Percentiles rank a stretch among this genome's conserved stretches.
These are phyloP conservation scores for Torrubiellomyces zombiae DNA, from an alignment of 2,329 filamentous ascomycete species.

Conservation along the genomic window DNA sequence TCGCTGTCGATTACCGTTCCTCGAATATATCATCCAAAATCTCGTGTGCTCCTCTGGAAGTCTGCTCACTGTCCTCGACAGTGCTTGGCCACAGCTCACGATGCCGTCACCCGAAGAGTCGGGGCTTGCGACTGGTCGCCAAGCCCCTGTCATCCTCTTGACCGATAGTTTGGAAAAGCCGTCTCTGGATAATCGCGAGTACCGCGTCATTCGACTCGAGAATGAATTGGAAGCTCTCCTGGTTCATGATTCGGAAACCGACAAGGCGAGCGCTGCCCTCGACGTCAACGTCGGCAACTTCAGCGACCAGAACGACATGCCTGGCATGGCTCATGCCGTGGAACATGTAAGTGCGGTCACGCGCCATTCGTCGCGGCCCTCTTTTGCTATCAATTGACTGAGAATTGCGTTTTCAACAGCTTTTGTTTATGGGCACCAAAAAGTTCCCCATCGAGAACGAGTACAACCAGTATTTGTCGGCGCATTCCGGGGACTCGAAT, in stretches of 20 bases:
- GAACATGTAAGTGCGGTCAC: constrained; percentile 50
- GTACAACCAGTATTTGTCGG: constrained; percentile 82
- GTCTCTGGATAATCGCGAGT: constrained; percentile 68
- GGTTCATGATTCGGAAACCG: constrained; percentile 85
- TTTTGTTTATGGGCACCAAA: constrained; percentile 96
- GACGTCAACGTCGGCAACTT: constrained; percentile 96
- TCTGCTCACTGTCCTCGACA: too few species aligned
- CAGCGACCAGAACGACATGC: constrained; percentile 79
- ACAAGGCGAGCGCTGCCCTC: constrained; percentile 90
- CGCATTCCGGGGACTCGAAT: constrained; percentile 83
- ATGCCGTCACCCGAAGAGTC: constrained; percentile 18
- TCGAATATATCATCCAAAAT: too few species aligned
- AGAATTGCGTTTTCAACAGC: constrained; percentile 18
- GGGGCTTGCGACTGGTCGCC: constrained; percentile 14
- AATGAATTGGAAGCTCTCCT: constrained; percentile 85
- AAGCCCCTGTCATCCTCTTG: constrained; percentile 22
- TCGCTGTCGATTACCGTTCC: too few species aligned
- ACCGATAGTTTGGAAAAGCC: constrained; percentile 69
- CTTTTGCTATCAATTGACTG: constrained; percentile 4
- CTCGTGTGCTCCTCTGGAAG: too few species aligned
- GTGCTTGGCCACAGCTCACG: too few species aligned
- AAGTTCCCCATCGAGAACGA: constrained; percentile 95
- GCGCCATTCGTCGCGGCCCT: constrained; percentile 3
- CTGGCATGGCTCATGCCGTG: constrained; percentile 87
- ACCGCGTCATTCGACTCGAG: constrained; percentile 68